Percentiles rank a stretch among this genome's conserved stretches.
Evolutionary conservation across 805 yeast genomes (phyloP).

Genomic region (Wickerhamiella occidentalis): DNA sequence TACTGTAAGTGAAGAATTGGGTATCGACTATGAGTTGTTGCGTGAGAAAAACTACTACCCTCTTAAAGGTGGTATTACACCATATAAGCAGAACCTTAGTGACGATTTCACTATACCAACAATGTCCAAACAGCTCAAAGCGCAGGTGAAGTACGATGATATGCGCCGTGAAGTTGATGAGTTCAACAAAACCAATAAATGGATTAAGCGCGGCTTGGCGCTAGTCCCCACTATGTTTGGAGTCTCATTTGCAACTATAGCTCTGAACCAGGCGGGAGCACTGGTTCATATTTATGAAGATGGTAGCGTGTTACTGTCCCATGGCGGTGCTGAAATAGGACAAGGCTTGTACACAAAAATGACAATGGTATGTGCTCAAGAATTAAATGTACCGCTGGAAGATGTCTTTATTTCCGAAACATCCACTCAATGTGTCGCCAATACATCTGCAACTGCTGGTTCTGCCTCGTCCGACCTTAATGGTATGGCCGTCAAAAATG

Average conservation of each 20-base stretch:
- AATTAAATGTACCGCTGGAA: constrained; percentile 32
- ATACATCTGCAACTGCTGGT: constrained; percentile 40
- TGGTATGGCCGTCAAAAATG: constrained; percentile 39
- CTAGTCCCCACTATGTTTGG: constrained; percentile 40
- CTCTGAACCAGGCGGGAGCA: constrained; percentile 40
- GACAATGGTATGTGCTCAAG: constrained; percentile 38
- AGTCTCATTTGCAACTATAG: constrained; percentile 36
- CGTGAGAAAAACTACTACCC: constrained; percentile 31
- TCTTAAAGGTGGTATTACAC: constrained; percentile 27
- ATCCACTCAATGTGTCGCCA: constrained; percentile 37
- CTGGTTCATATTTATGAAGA: constrained; percentile 36
- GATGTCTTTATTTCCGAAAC: constrained; percentile 36
- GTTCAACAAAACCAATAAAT: constrained; percentile 33
- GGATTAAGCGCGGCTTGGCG: constrained; percentile 38
- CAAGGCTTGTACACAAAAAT: constrained; percentile 39
- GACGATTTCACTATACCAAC: constrained; percentile 33
- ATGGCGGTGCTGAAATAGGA: constrained; percentile 42
- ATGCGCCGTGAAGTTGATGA: constrained; percentile 31
- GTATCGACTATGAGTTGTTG: constrained; percentile 32
- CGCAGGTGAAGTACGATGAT: constrained; percentile 29
- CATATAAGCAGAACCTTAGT: constrained; percentile 32
- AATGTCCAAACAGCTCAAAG: constrained; percentile 29
- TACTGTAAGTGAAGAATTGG: constrained; percentile 32
- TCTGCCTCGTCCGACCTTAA: constrained; percentile 39
- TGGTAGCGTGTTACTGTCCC: constrained; percentile 38